Percentiles rank a stretch among this genome's conserved stretches.
Evolutionary conservation across 768 basidiomycete species (phyloP).

Genomic region (Rickenella mellea): DNA sequence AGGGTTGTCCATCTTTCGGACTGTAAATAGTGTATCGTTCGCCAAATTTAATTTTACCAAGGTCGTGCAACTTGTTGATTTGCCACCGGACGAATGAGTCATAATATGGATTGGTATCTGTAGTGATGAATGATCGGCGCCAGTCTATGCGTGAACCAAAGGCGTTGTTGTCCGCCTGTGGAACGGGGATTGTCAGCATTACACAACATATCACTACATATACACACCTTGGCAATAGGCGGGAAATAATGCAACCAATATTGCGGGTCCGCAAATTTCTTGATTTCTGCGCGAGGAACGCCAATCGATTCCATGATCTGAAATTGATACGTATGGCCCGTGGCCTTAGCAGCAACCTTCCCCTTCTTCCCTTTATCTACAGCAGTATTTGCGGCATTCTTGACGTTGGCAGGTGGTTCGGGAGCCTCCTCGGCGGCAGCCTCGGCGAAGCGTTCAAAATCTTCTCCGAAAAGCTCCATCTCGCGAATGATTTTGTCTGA

Average conservation of each 20-base stretch:
- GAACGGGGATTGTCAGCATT: neutral
- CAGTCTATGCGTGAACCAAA: conserved; percentile 97
- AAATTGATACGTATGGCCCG: conserved; percentile 93
- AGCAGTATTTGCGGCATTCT: conserved; percentile 25
- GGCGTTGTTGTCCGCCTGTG: conserved; percentile 61
- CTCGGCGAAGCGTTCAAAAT: conserved; percentile 66
- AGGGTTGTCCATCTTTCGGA: conserved; percentile 96
- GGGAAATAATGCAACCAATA: conserved; percentile 94
- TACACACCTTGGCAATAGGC: conserved; percentile 77
- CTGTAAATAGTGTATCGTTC: conserved; percentile 98
- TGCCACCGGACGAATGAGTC: conserved; percentile 98
- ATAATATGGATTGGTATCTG: conserved; percentile 93
- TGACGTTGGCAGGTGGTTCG: conserved; percentile 29
- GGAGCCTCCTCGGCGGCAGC: conserved; percentile 35
- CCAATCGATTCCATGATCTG: conserved; percentile 96
- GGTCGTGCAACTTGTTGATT: conserved; percentile 78
- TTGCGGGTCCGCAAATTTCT: conserved; percentile 92
- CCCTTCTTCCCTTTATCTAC: conserved; percentile 88
- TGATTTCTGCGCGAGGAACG: conserved; percentile 82
- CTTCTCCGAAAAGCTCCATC: conserved; percentile 88
- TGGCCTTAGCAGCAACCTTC: conserved; percentile 86
- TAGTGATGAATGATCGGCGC: conserved; percentile 91
- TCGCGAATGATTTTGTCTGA: conserved; percentile 96
- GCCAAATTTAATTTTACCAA: conserved; percentile 95
- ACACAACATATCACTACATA: neutral